These are phyloP conservation scores for Ophiognomonia clavigignenti-juglandacearum DNA, from an alignment of 2,329 filamentous ascomycete species.

Conservation along the genomic window DNA sequence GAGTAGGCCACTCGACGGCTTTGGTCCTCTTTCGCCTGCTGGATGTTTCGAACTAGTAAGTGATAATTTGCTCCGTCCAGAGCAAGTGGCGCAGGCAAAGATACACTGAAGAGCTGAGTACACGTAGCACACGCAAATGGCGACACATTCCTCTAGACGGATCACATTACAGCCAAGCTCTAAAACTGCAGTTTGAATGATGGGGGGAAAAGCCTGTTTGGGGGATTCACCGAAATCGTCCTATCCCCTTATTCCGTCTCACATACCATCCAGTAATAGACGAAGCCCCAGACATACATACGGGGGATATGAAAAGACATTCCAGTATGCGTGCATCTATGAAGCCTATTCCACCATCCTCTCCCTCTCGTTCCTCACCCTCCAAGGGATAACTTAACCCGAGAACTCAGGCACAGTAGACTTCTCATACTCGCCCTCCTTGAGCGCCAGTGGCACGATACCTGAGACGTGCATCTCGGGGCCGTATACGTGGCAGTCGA, in stretches of 20 bases:
- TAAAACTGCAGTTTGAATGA: too few species aligned
- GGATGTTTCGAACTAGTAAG: too few species aligned
- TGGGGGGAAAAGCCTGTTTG: too few species aligned
- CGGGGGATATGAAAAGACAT: slow-evolving; percentile 15
- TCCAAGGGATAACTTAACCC: slow-evolving; percentile 33
- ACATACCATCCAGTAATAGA: too few species aligned
- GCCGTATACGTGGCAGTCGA: slow-evolving; percentile 62
- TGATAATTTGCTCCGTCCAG: too few species aligned
- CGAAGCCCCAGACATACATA: slow-evolving; percentile 15
- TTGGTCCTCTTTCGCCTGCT: too few species aligned
- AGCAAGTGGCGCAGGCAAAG: too few species aligned
- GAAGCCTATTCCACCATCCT: slow-evolving; percentile 1
- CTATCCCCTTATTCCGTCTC: too few species aligned
- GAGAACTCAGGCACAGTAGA: slow-evolving; percentile 58
- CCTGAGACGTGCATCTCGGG: slow-evolving; percentile 94
- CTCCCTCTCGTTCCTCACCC: slow-evolving; percentile 13
- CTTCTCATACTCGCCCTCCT: slow-evolving; percentile 60
- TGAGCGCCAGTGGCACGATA: slow-evolving; percentile 87
- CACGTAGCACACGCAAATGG: background rate
- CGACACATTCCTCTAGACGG: background rate
- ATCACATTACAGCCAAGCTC: slow-evolving; percentile 14
- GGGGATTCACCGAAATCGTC: too few species aligned
- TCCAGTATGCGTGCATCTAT: slow-evolving; percentile 15
- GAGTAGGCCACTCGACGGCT: too few species aligned
- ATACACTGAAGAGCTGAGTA: too few species aligned